Evolutionary conservation across 2,329 filamentous ascomycete genomes (phyloP), one percentile per base, ranked within the genome.

Genomic region (Nigrospora osmanthi): DNA sequence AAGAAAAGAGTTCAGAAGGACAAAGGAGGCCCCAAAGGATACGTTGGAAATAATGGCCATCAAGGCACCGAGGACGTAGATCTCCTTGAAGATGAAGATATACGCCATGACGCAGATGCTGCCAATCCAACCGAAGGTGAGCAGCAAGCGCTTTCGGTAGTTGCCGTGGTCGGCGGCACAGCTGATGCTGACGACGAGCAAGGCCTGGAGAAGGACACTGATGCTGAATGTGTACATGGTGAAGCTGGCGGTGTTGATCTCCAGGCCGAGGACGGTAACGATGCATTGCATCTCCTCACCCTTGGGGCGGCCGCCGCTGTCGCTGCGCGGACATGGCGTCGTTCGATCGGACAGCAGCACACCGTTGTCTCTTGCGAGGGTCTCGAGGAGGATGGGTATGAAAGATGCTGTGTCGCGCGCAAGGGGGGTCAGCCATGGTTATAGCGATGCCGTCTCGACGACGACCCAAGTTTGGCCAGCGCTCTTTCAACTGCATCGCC

Each of bases 181-280:
- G 58, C 89, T 95, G 73, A 98, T 95, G 59, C 89, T 95, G 51
- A 98, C 89, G 37, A 98, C 94, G 30, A 97, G 70, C 28, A 97
- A 67, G 1, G 90, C 87, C 63, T 98, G 93, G 11, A 96, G 65
- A 16, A 96, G 66, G 2, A 98, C 93, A 61, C 88, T 94, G 58
- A 94, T 72, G 47, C 89, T 95, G 66, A 98, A 98, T 2, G 89
- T 96, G 67, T 97, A 97, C 89, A 97, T 95, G 61, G 89, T 91
- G 64, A 97, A 96, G 64, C 87, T 94, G 33, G 91, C 90, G 1
- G 91, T 96, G 65, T 97, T 97, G 68, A 98, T 84, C 58, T 95
- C 84, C 48, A 86, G 64, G 6, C 91, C 91, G 19, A 95, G 69
- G 6, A 97, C 72, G 51, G 84, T 80, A 47, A 97, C 81, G 48